Percentiles rank a stretch among this genome's conserved stretches.
These are phyloP conservation scores for Sporisorium scitamineum DNA, from an alignment of 1,284 basidiomycete genomes.

Conservation along the genomic window DNA sequence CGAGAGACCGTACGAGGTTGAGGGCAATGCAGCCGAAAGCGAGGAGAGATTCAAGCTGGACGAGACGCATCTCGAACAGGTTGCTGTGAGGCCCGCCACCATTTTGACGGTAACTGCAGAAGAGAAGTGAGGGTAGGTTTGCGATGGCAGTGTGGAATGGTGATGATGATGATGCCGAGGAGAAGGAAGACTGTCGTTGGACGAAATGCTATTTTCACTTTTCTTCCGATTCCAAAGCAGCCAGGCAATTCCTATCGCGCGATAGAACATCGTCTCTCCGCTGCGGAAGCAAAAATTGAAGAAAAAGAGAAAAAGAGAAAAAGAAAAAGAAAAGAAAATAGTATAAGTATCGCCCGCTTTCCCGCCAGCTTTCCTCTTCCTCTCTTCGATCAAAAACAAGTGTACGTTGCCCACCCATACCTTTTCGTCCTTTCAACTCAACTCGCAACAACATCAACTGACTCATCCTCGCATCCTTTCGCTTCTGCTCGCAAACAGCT, in stretches of 20 bases:
- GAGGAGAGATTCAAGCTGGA: conserved; percentile 27
- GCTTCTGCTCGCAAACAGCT: conserved; percentile 41
- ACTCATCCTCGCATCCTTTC: background rate
- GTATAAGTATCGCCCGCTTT: conserved; percentile 21
- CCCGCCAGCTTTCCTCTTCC: conserved; percentile 9
- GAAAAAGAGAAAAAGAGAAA: background rate
- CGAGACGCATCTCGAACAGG: conserved; percentile 37
- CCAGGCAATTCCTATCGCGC: conserved; percentile 23
- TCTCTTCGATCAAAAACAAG: conserved; percentile 64
- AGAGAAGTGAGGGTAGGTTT: background rate
- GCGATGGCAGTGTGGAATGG: background rate
- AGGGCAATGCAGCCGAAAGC: conserved; percentile 28
- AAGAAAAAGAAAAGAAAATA: background rate
- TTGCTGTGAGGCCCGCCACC: conserved; percentile 27
- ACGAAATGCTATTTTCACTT: conserved; percentile 4
- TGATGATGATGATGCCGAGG: conserved; percentile 15
- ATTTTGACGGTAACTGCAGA: conserved; percentile 9
- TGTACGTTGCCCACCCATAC: conserved; percentile 48
- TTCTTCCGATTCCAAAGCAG: background rate
- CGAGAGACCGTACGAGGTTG: conserved; percentile 31
- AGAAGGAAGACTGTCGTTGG: background rate
- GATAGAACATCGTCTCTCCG: conserved; percentile 6
- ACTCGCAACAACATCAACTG: conserved; percentile 1
- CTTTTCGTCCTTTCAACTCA: background rate
- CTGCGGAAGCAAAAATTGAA: conserved; percentile 11